A percentile compares a stretch with the other conserved stretches of the same genome.
These are phyloP conservation scores for Alternaria ventricosa DNA, from an alignment of 2,329 filamentous ascomycete genomes.

Conservation along the genomic window DNA sequence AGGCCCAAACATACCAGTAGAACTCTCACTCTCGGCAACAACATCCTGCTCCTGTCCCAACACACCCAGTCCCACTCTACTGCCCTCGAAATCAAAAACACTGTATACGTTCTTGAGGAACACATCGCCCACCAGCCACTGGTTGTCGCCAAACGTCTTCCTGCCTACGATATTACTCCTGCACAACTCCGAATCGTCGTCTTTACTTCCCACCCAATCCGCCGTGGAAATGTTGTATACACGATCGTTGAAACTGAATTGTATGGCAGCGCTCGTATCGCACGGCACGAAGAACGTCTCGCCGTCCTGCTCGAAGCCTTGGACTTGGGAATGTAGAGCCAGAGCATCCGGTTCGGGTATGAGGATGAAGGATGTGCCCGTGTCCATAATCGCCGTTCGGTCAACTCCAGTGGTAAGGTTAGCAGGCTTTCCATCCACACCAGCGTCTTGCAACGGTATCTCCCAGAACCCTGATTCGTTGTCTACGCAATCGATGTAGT, in stretches of 20 bases:
- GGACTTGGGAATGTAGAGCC: slow-evolving; percentile 71
- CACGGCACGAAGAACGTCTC: slow-evolving; percentile 77
- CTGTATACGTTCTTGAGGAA: slow-evolving; percentile 91
- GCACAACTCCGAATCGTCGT: slow-evolving; percentile 49
- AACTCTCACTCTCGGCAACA: neutral
- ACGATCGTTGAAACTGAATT: slow-evolving; percentile 71
- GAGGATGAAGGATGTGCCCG: slow-evolving; percentile 81
- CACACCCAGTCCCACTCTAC: slow-evolving; percentile 62
- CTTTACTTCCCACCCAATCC: slow-evolving; percentile 70
- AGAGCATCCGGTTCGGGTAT: slow-evolving; percentile 71
- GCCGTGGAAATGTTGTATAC: slow-evolving; percentile 70
- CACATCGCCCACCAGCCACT: slow-evolving; percentile 84
- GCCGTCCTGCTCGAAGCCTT: slow-evolving; percentile 64
- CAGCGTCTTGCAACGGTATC: slow-evolving; percentile 70
- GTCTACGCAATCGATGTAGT: slow-evolving; percentile 65
- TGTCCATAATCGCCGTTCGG: slow-evolving; percentile 77
- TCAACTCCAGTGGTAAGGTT: slow-evolving; percentile 45
- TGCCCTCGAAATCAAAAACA: slow-evolving; percentile 78
- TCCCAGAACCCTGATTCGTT: slow-evolving; percentile 70
- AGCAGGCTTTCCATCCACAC: slow-evolving; percentile 63
- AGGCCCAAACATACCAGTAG: slow-evolving; percentile 9
- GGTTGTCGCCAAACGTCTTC: slow-evolving; percentile 65
- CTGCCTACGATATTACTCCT: slow-evolving; percentile 77
- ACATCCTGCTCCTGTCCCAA: slow-evolving; percentile 19
- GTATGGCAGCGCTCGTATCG: slow-evolving; percentile 65